Conservation (phyloP, 495 filamentous ascomycete genomes). For the Aspergillus biplanus region DNA sequence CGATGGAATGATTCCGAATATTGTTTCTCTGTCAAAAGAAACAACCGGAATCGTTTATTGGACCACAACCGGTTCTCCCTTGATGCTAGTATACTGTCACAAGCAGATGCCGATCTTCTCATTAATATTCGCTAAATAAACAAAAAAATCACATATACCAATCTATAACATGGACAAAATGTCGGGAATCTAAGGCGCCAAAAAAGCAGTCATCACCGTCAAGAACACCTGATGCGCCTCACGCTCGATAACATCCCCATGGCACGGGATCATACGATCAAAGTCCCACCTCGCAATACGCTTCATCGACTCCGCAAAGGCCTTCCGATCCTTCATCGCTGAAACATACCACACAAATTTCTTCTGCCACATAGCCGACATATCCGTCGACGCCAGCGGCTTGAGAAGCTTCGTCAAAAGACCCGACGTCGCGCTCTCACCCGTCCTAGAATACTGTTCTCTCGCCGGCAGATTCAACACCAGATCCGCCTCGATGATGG, state of each 20-base stretch:
- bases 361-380: slow-evolving; percentile 64
- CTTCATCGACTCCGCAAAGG: slow-evolving; percentile 66
- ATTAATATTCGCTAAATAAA: no score
- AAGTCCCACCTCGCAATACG: slow-evolving; percentile 81
- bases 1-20: no score
- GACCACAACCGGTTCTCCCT: no score
- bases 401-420: slow-evolving; percentile 65
- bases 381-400: slow-evolving; percentile 56
- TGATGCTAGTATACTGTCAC: no score
- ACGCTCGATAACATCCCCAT: slow-evolving; percentile 86
- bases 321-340: slow-evolving; percentile 61
- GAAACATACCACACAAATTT: slow-evolving; percentile 78
- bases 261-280: slow-evolving; percentile 87
- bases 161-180: no score
- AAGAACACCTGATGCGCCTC: slow-evolving; percentile 75
- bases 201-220: slow-evolving; percentile 85
- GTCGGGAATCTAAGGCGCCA: slow-evolving; percentile 47
- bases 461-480: slow-evolving; percentile 85
- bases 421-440: slow-evolving; percentile 54
- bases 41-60: no score
- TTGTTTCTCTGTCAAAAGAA: no score
- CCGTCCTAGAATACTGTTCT: slow-evolving; percentile 77
- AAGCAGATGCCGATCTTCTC: no score
- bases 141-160: no score
- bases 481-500: slow-evolving; percentile 84